Conservation (phyloP, 306 rosid species). For the Pterocarpus santalinus region DNA sequence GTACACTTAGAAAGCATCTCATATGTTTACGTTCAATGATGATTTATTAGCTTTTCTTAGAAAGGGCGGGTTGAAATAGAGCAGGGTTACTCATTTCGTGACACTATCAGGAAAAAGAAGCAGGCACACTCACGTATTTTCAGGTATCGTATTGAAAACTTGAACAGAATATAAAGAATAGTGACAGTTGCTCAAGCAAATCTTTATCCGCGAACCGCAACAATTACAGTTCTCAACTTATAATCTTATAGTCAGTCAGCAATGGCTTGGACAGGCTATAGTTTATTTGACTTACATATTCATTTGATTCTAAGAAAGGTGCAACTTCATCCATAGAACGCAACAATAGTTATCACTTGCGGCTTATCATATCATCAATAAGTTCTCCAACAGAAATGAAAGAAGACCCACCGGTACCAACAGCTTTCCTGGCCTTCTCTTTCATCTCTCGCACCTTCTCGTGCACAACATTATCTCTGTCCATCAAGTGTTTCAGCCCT, state of each 20-base stretch:
- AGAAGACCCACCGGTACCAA: constrained; percentile 57
- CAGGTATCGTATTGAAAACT: neutral
- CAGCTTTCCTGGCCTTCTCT: constrained; percentile 53
- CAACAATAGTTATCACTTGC: neutral
- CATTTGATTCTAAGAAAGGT: neutral
- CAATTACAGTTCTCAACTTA: neutral
- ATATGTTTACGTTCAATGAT: neutral
- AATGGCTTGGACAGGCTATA: neutral
- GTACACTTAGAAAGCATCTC: neutral
- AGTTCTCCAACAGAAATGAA: constrained; percentile 41
- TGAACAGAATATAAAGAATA: neutral
- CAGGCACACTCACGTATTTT: neutral
- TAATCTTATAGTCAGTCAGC: too few relatives aligned
- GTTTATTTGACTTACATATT: neutral
- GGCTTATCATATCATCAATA: constrained; percentile 38
- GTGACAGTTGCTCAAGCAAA: neutral
- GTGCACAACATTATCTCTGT: constrained; percentile 40
- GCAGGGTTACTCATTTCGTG: neutral
- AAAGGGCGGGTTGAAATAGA: neutral
- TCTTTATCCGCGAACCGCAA: neutral
- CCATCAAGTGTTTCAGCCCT: constrained; percentile 56
- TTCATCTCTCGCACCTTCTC: constrained; percentile 61
- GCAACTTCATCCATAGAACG: neutral
- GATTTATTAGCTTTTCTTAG: neutral
- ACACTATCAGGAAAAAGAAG: neutral